phyloP scores from a whole-genome alignment of 495 filamentous ascomycete genomes.

The Haplographium delicatum region DNA sequence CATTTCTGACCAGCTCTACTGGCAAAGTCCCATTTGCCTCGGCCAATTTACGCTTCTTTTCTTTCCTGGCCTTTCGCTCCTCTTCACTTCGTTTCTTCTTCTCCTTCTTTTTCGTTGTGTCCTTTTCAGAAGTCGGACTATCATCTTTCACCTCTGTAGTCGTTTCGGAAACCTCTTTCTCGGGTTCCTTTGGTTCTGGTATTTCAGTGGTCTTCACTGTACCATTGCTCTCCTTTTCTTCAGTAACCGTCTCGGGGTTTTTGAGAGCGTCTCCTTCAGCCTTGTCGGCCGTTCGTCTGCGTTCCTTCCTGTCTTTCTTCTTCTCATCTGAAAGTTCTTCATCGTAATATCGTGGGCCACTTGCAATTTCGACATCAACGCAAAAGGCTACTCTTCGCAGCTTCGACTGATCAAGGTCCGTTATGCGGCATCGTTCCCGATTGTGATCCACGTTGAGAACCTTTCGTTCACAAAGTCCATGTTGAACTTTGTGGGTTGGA shows the following conservation, averaged over 20 bases:
- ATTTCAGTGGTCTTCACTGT: slow-evolving; percentile 42
- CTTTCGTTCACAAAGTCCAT: slow-evolving; percentile 62
- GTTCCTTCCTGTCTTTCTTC: slow-evolving; percentile 49
- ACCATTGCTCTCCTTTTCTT: slow-evolving; percentile 52
- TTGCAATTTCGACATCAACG: slow-evolving; percentile 94
- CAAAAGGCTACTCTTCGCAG: slow-evolving; percentile 86
- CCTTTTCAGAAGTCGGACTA: slow-evolving; percentile 33
- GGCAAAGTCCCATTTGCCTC: slow-evolving; percentile 79
- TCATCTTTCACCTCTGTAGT: slow-evolving; percentile 33
- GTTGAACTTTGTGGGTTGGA: slow-evolving; percentile 36
- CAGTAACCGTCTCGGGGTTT: slow-evolving; percentile 46
- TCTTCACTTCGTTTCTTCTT: slow-evolving; percentile 90
- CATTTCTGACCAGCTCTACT: slow-evolving; percentile 65
- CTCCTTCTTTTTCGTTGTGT: slow-evolving; percentile 68
- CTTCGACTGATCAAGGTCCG: slow-evolving; percentile 74
- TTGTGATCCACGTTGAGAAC: slow-evolving; percentile 81
- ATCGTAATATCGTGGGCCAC: slow-evolving; percentile 49
- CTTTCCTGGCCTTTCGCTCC: slow-evolving; percentile 79
- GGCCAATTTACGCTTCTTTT: slow-evolving; percentile 70
- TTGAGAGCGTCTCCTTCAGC: slow-evolving; percentile 67
- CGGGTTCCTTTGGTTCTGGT: slow-evolving; percentile 27
- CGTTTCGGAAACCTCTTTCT: slow-evolving; percentile 25
- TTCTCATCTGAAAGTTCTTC: slow-evolving; percentile 30
- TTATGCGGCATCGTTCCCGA: slow-evolving; percentile 72
- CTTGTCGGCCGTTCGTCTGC: slow-evolving; percentile 62